Base-by-base conservation (phyloP, 495 filamentous ascomycete species). In the Immersiella caudata region DNA sequence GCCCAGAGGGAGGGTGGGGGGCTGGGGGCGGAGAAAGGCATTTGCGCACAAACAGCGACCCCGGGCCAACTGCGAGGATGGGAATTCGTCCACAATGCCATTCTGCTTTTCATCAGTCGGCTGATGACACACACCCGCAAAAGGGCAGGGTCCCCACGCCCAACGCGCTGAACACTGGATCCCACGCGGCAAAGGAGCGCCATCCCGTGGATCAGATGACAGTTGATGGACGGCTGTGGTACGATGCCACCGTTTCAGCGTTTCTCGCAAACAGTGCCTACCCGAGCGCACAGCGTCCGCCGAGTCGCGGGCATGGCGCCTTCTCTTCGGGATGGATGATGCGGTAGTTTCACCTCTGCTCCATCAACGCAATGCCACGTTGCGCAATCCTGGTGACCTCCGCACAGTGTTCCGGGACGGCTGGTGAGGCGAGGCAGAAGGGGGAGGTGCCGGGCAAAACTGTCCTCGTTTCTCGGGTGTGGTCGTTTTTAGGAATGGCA, bases 311-410 rank as follows among this genome's bases (percentile, higher is more conserved):
- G 18, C 22, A 14, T 52, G 20, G 12, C n/a, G 16, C 40, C 49
- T n/a, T n/a, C n/a, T n/a, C 22, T 49, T 46, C 27, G 26, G 55
- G 65, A 56, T 59, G 57, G 46, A 27, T 62, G 22, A 67, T 54
- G 60, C 65, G 65, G 65, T 49, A 62, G 65, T 67, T 67, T 67
- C 65, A 55, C 61, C 27, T 49, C 26, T 49, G 21, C 59, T 56
- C 51, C 12, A 50, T 62, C 59, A 55, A 61, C 60, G 65, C 65
- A 56, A 55, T 55, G 49, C 58, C 65, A 67, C 49, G 65, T 61
- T 62, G 50, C 14, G 36, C 25, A 5, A 20, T 36, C 25, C 25
- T 21, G 22, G 22, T 46, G 40, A 46, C 40, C 11, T 46, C 40
- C 40, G 16, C 11, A 12, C 40, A 14, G 40, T 2, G 40, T 46